These are phyloP conservation scores for Trichoderma sp. DNA, from an alignment of 2,329 filamentous ascomycete species.

Conservation along the genomic window DNA sequence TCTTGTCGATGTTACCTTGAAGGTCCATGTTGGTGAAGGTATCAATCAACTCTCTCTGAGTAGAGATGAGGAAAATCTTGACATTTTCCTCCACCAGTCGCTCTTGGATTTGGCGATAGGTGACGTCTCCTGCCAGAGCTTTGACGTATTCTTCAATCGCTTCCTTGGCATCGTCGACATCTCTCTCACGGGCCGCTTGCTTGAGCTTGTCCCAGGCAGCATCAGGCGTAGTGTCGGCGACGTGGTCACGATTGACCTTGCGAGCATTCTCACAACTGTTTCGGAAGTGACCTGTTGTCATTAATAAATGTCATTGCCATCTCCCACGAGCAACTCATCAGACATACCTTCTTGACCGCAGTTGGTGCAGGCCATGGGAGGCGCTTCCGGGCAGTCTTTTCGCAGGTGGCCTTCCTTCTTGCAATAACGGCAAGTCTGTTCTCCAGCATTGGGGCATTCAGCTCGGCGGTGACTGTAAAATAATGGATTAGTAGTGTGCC, in stretches of 20 bases:
- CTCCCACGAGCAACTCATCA: not conserved
- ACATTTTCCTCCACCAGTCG: constrained; percentile 56
- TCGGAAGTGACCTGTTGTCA: constrained; percentile 50
- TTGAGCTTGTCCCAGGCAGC: constrained; percentile 58
- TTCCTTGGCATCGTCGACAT: constrained; percentile 63
- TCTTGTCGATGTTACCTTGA: constrained; percentile 65
- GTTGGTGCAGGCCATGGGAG: constrained; percentile 56
- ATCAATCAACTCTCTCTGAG: constrained; percentile 54
- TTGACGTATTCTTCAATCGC: constrained; percentile 62
- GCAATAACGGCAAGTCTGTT: constrained; percentile 45
- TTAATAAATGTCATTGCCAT: constrained; percentile 6
- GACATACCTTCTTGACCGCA: constrained; percentile 58
- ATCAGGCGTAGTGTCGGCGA: constrained; percentile 52
- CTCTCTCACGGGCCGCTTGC: constrained; percentile 50
- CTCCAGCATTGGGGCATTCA: constrained; percentile 37
- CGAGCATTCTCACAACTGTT: constrained; percentile 59
- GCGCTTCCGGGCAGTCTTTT: constrained; percentile 62
- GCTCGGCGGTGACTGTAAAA: constrained; percentile 31
- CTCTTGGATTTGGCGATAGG: constrained; percentile 60
- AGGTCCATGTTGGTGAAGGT: constrained; percentile 70
- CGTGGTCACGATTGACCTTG: constrained; percentile 52
- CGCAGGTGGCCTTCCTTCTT: constrained; percentile 52
- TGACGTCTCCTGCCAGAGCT: constrained; percentile 51
- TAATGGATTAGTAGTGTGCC: not conserved
- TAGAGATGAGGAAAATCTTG: constrained; percentile 59